A percentile compares a stretch with the other conserved stretches of the same genome.
phyloP scores from a whole-genome alignment of 2,329 filamentous ascomycete species.

The Claviceps sp. region DNA sequence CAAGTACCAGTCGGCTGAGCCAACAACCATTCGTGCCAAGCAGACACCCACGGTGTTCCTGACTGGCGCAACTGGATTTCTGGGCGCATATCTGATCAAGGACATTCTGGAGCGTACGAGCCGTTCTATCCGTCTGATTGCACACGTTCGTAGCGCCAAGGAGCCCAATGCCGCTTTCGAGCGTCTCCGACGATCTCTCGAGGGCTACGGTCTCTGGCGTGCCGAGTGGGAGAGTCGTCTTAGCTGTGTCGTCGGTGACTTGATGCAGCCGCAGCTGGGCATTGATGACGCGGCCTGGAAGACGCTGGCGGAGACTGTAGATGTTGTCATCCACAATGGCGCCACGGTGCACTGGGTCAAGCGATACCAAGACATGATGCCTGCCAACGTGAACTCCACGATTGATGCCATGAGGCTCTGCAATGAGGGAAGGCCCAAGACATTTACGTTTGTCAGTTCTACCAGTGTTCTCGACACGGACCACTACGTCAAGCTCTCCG shows the following conservation, averaged over 20 bases:
- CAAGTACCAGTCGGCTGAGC: conserved; percentile 20
- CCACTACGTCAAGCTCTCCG: conserved; percentile 63
- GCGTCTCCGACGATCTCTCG: conserved; percentile 52
- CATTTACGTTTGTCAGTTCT: conserved; percentile 65
- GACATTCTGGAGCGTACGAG: conserved; percentile 47
- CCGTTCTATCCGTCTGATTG: conserved; percentile 37
- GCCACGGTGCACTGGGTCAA: conserved; percentile 72
- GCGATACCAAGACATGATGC: conserved; percentile 57
- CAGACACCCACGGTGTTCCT: conserved; percentile 51
- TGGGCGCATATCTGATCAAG: conserved; percentile 67
- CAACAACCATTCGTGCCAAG: conserved; percentile 20
- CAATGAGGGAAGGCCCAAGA: conserved; percentile 63
- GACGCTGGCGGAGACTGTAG: conserved; percentile 48
- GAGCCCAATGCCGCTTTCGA: conserved; percentile 44
- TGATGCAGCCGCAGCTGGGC: conserved; percentile 60
- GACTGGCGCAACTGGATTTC: conserved; percentile 68
- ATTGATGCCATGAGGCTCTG: conserved; percentile 66
- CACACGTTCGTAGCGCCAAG: conserved; percentile 57
- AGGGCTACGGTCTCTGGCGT: conserved; percentile 70
- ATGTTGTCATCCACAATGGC: conserved; percentile 72
- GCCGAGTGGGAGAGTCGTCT: conserved; percentile 54
- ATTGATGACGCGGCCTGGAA: conserved; percentile 55
- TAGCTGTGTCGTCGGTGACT: conserved; percentile 57
- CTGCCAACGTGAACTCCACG: conserved; percentile 69
- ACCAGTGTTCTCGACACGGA: conserved; percentile 68